phyloP scores from a whole-genome alignment of 306 rosid species.

The Trifolium dubium region DNA sequence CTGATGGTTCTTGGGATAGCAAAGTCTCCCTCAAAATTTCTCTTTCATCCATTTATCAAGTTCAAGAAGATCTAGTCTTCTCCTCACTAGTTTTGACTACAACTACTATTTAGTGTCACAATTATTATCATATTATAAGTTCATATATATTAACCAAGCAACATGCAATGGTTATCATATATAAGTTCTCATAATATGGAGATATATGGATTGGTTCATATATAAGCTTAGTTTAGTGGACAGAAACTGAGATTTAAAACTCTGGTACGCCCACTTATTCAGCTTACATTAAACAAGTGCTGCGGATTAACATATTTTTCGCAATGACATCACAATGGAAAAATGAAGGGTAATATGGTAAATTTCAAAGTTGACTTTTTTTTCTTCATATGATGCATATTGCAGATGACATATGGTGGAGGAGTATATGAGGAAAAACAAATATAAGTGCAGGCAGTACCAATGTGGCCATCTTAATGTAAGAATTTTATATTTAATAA shows the following conservation, averaged over 20 bases:
- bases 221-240: no score
- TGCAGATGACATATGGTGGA: conserved; percentile 68
- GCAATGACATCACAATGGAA: not conserved
- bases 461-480: conserved; percentile 36
- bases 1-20: not conserved
- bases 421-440: conserved; percentile 97
- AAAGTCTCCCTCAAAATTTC: not conserved
- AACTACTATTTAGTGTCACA: not conserved
- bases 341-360: conserved; percentile 46
- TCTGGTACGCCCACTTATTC: no score
- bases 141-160: not conserved
- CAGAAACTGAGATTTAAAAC: no score
- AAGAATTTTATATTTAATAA: no score
- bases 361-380: not conserved
- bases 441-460: conserved; percentile 84
- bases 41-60: not conserved
- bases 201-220: no score
- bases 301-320: no score
- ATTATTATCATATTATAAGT: not conserved
- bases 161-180: not conserved
- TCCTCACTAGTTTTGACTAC: not conserved
- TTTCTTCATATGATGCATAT: conserved; percentile 10
- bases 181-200: no score
- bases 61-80: not conserved
- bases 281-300: no score